phyloP scores from a whole-genome alignment of 306 rosid genomes.

The Malus fusca region DNA sequence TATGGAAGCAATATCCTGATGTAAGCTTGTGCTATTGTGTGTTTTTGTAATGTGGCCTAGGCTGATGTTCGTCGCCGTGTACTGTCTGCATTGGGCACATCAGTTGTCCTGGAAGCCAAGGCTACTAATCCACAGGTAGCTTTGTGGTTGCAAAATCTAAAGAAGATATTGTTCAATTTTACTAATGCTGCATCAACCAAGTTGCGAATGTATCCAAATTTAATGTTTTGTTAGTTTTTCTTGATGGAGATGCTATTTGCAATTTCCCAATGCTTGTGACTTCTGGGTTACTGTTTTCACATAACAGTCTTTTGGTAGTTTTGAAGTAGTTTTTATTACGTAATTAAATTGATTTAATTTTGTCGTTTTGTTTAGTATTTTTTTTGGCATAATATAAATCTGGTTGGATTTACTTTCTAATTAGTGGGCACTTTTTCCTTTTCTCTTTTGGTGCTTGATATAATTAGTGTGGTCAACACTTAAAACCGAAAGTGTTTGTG shows the following conservation, averaged over 20 bases:
- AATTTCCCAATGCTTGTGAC: not conserved
- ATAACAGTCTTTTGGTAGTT: not conserved
- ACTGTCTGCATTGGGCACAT: constrained; percentile 45
- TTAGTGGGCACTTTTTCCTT: too few relatives aligned
- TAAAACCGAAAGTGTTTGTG: too few relatives aligned
- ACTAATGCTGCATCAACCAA: not conserved
- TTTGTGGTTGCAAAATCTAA: not conserved
- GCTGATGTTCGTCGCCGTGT: constrained; percentile 71
- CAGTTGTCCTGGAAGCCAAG: constrained; percentile 38
- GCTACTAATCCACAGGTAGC: constrained; percentile 56
- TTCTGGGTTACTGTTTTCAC: not conserved
- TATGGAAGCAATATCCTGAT: not conserved
- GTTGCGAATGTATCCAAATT: not conserved
- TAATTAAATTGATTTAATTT: too few relatives aligned
- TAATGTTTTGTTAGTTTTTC: not conserved
- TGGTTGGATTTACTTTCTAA: too few relatives aligned
- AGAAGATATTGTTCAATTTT: not conserved
- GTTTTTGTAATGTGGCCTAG: constrained; percentile 31
- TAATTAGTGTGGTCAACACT: too few relatives aligned
- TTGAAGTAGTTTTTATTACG: not conserved
- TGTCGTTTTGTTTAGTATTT: not conserved
- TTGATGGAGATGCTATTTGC: not conserved
- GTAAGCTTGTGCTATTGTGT: not conserved
- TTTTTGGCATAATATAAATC: too few relatives aligned
- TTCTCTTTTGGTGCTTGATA: too few relatives aligned